phyloP scores from a whole-genome alignment of 306 rosid species.

The Begonia masoniana region DNA sequence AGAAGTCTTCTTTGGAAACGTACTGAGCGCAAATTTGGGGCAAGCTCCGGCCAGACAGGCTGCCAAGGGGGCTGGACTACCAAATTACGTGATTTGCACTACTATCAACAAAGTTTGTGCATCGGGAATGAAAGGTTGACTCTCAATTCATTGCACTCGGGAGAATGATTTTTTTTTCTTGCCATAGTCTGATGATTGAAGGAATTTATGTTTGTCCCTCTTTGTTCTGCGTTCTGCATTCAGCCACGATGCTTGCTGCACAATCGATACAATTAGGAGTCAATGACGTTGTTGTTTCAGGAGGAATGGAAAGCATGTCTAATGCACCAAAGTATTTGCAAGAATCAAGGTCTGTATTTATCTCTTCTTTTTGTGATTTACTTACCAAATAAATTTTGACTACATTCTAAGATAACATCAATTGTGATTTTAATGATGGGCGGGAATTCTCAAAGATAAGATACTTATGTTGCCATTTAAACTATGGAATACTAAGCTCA shows the following conservation, averaged over 20 bases:
- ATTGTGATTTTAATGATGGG: no score
- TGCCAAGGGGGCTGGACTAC: slow-evolving; percentile 80
- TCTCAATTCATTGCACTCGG: background rate
- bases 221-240: slow-evolving; percentile 12
- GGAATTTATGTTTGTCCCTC: background rate
- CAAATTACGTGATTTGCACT: slow-evolving; percentile 75
- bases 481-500: no score
- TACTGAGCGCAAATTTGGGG: slow-evolving; percentile 81
- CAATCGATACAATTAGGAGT: slow-evolving; percentile 59
- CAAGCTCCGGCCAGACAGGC: slow-evolving; percentile 98
- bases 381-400: background rate
- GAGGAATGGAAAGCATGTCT: slow-evolving; percentile 99
- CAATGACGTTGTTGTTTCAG: slow-evolving; percentile 65
- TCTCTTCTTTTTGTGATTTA: background rate
- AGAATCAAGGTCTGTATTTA: slow-evolving; percentile 46
- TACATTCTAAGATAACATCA: no score
- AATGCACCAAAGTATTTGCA: slow-evolving; percentile 76
- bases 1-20: slow-evolving; percentile 94
- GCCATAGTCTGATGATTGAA: no score
- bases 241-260: slow-evolving; percentile 88
- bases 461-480: no score
- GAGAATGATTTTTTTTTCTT: background rate
- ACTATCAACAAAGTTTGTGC: slow-evolving; percentile 87
- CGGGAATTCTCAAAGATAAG: no score
- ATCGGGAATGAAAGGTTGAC: slow-evolving; percentile 74